Evolutionary conservation across 164 flowering plant species (phyloP).

Genomic region (Aristolochia contorta): DNA sequence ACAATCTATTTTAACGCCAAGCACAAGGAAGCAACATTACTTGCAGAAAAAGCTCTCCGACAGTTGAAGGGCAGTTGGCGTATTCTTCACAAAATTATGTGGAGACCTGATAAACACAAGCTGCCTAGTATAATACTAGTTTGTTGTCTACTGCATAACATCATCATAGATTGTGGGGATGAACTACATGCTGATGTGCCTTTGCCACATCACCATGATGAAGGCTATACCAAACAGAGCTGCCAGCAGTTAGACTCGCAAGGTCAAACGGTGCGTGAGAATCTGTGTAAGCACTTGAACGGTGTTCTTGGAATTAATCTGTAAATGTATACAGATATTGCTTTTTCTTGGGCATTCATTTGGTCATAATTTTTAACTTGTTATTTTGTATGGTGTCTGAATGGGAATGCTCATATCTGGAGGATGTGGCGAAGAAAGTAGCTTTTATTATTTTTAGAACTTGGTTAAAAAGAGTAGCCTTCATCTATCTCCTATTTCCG

Average conservation of each 20-base stretch:
- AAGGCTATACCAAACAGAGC: constrained; percentile 43
- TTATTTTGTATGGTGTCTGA: too few relatives aligned
- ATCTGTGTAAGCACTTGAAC: constrained; percentile 26
- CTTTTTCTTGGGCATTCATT: too few relatives aligned
- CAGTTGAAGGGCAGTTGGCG: constrained; percentile 88
- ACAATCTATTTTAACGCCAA: constrained; percentile 30
- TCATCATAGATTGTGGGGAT: constrained; percentile 69
- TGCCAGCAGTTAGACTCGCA: constrained; percentile 45
- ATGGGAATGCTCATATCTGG: too few relatives aligned
- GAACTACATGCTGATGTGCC: constrained; percentile 40
- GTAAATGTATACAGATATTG: too few relatives aligned
- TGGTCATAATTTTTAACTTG: too few relatives aligned
- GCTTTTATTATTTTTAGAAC: too few relatives aligned
- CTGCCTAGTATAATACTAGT: constrained; percentile 83
- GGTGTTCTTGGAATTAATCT: neutral
- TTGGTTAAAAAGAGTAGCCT: too few relatives aligned
- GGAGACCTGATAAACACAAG: constrained; percentile 91
- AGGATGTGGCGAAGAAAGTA: too few relatives aligned
- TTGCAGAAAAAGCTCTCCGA: constrained; percentile 59
- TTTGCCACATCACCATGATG: constrained; percentile 66
- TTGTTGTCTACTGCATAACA: constrained; percentile 90
- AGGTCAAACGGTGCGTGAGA: constrained; percentile 39
- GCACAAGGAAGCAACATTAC: constrained; percentile 43
- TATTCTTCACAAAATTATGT: constrained; percentile 89
- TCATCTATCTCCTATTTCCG: too few relatives aligned